Evolutionary conservation across 352 stramenopile genomes (phyloP).

Genomic region (Phytopythium chamaehyphon): DNA sequence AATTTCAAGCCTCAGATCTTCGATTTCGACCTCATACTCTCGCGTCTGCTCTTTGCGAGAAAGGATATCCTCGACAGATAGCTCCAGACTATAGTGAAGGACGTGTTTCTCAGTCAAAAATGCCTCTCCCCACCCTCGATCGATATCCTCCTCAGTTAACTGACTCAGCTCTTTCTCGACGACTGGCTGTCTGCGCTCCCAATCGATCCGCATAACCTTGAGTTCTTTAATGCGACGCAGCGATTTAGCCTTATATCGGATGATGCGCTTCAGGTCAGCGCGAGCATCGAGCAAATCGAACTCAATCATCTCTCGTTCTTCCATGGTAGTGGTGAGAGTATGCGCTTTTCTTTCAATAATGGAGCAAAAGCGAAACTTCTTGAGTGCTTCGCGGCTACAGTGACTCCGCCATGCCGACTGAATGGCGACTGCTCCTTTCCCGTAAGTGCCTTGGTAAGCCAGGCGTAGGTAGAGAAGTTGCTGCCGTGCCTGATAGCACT

Average conservation of each 20-base stretch:
- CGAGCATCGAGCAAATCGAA: slow-evolving; percentile 67
- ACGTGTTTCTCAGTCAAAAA: slow-evolving; percentile 78
- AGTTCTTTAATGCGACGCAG: slow-evolving; percentile 69
- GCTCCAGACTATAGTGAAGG: slow-evolving; percentile 56
- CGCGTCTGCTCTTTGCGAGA: slow-evolving; percentile 51
- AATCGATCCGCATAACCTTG: slow-evolving; percentile 76
- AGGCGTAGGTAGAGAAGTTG: slow-evolving; percentile 36
- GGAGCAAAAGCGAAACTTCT: slow-evolving; percentile 66
- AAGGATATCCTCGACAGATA: slow-evolving; percentile 78
- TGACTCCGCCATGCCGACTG: slow-evolving; percentile 71
- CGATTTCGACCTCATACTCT: slow-evolving; percentile 71
- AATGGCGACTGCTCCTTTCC: slow-evolving; percentile 54
- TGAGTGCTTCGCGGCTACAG: slow-evolving; percentile 48
- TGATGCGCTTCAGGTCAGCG: slow-evolving; percentile 55
- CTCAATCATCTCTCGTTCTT: slow-evolving; percentile 62
- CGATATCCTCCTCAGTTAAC: slow-evolving; percentile 65
- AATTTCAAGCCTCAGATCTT: slow-evolving; percentile 61
- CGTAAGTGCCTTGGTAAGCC: slow-evolving; percentile 34
- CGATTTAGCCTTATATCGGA: slow-evolving; percentile 74
- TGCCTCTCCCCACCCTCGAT: slow-evolving; percentile 72
- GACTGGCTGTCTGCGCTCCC: slow-evolving; percentile 66
- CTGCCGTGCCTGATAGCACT: slow-evolving; percentile 48
- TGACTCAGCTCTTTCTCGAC: slow-evolving; percentile 66
- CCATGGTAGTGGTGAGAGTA: slow-evolving; percentile 45
- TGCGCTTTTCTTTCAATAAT: slow-evolving; percentile 59